Percentiles rank a stretch among this genome's conserved stretches.
phyloP scores from a whole-genome alignment of 2,329 filamentous ascomycete species.

The Aspergillus phoenicis region DNA sequence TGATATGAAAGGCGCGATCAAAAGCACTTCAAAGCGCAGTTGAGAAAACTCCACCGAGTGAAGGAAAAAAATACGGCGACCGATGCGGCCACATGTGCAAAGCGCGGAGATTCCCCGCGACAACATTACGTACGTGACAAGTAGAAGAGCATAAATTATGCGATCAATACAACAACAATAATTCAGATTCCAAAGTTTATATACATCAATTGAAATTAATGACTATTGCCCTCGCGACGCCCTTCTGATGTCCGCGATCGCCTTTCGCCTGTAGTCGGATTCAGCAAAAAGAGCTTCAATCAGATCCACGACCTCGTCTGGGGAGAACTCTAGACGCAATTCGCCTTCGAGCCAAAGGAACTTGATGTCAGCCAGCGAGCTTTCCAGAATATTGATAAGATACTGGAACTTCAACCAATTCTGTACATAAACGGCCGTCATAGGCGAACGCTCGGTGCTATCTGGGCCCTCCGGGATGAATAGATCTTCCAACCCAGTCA shows the following conservation, averaged over 20 bases:
- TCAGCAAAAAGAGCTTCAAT: slow-evolving; percentile 67
- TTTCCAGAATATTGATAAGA: slow-evolving; percentile 63
- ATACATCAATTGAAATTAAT: slow-evolving; percentile 3
- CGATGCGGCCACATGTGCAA: slow-evolving; percentile 45
- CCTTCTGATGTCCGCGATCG: slow-evolving; percentile 59
- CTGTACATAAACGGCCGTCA: slow-evolving; percentile 63
- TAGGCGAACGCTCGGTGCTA: slow-evolving; percentile 44
- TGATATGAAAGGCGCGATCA: slow-evolving; percentile 4
- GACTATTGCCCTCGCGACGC: slow-evolving; percentile 25
- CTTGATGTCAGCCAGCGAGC: slow-evolving; percentile 65
- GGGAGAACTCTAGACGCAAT: slow-evolving; percentile 62
- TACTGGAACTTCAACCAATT: slow-evolving; percentile 69
- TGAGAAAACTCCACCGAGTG: slow-evolving; percentile 30
- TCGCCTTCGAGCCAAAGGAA: slow-evolving; percentile 68
- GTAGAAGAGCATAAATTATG: background rate
- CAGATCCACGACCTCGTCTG: slow-evolving; percentile 64
- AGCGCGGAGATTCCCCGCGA: slow-evolving; percentile 35
- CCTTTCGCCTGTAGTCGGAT: slow-evolving; percentile 59
- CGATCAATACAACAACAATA: background rate
- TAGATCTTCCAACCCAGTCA: slow-evolving; percentile 59
- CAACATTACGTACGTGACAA: background rate
- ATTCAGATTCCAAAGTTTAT: background rate
- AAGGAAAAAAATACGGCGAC: slow-evolving; percentile 44
- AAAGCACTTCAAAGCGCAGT: slow-evolving; percentile 13
- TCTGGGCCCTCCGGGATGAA: slow-evolving; percentile 52